Evolutionary conservation across 768 basidiomycete genomes (phyloP).

Genomic region (Trametes maxima): DNA sequence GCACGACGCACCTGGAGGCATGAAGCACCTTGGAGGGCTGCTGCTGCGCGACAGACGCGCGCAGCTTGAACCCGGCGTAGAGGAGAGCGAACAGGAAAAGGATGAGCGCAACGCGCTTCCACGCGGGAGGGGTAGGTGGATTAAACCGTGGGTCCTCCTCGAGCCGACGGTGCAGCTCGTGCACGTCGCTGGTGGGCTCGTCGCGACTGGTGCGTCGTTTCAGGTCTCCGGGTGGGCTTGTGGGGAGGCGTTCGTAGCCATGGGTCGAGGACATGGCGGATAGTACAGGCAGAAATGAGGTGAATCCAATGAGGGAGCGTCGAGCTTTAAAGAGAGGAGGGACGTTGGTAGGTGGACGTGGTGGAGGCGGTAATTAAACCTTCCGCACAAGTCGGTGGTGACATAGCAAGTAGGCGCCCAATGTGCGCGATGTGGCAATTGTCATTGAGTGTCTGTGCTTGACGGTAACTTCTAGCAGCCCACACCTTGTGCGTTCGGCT

Average conservation of each 20-base stretch:
- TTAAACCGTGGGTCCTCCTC: slow-evolving; percentile 49
- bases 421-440: background rate
- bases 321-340: background rate
- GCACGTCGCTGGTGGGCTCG: slow-evolving; percentile 31
- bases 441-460: background rate
- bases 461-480: background rate
- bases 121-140: slow-evolving; percentile 50
- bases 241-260: slow-evolving; percentile 17
- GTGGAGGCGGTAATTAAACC: background rate
- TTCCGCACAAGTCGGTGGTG: no score
- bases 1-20: slow-evolving; percentile 57
- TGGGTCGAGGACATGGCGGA: slow-evolving; percentile 1
- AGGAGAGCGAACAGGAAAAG: slow-evolving; percentile 43
- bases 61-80: slow-evolving; percentile 40
- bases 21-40: slow-evolving; percentile 52
- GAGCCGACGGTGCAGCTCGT: slow-evolving; percentile 32
- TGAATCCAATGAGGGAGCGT: background rate
- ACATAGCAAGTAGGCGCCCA: background rate
- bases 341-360: slow-evolving; percentile 6
- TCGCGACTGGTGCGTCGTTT: slow-evolving; percentile 19
- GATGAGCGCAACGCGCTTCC: slow-evolving; percentile 52
- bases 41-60: slow-evolving; percentile 13
- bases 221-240: slow-evolving; percentile 15
- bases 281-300: background rate
- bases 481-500: no score